Evolutionary conservation across 2,329 filamentous ascomycete genomes (phyloP).

Genomic region (Fusarium dlaminii): DNA sequence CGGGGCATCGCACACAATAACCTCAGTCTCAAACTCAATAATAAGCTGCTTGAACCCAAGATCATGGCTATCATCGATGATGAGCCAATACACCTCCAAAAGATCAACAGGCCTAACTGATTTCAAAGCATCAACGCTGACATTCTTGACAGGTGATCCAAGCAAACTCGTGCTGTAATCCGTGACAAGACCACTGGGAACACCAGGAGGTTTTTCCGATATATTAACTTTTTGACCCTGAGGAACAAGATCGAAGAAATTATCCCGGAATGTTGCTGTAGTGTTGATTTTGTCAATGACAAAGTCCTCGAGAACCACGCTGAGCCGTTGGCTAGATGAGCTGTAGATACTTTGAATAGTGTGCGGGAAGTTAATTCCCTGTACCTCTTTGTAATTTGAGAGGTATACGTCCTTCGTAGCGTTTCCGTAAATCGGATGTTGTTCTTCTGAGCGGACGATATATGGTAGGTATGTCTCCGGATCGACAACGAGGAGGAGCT

Average conservation of each 20-base stretch:
- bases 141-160: neutral
- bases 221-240: neutral
- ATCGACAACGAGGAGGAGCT: slow-evolving; percentile 9
- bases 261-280: neutral
- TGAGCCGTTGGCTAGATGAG: neutral
- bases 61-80: neutral
- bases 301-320: slow-evolving; percentile 19
- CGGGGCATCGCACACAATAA: slow-evolving; percentile 24
- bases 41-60: slow-evolving; percentile 25
- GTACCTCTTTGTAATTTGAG: neutral
- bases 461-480: slow-evolving; percentile 1
- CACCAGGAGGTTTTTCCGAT: neutral
- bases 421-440: neutral
- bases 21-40: slow-evolving; percentile 25
- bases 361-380: slow-evolving; percentile 13
- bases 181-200: slow-evolving; percentile 3
- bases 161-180: slow-evolving; percentile 29
- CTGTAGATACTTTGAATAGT: slow-evolving; percentile 20
- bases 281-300: neutral
- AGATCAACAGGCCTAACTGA: neutral
- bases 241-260: neutral
- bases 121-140: neutral
- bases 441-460: slow-evolving; percentile 11
- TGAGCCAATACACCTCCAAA: slow-evolving; percentile 11
- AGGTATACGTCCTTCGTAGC: slow-evolving; percentile 17